Evolutionary conservation across 1,284 basidiomycete genomes (phyloP).

Genomic region (Ceratobasidium sp.): DNA sequence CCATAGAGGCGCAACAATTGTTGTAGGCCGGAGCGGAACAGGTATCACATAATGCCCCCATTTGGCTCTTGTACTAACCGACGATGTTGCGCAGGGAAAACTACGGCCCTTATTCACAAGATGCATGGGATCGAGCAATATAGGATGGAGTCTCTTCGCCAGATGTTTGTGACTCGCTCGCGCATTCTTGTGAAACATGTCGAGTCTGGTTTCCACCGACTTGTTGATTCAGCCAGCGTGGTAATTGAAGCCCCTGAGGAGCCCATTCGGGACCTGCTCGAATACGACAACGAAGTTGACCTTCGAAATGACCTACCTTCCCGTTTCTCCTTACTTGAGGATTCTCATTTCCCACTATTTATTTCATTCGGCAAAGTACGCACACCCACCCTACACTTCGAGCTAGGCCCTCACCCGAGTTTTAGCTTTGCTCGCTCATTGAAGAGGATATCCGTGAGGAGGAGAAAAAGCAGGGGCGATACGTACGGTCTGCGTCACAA

Average conservation of each 20-base stretch:
- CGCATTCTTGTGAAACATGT: background rate
- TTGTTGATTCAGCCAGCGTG: background rate
- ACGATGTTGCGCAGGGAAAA: conserved; percentile 2
- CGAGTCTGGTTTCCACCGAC: background rate
- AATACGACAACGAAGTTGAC: background rate
- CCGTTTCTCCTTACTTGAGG: conserved; percentile 7
- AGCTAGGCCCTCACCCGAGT: too few species aligned
- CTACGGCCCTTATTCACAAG: conserved; percentile 23
- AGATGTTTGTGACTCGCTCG: conserved; percentile 29
- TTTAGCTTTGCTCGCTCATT: background rate
- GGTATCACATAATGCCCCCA: background rate
- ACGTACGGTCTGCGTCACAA: too few species aligned
- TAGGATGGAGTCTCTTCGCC: background rate
- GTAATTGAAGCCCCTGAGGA: background rate
- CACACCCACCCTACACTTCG: too few species aligned
- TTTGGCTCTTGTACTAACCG: background rate
- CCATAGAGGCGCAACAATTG: conserved; percentile 7
- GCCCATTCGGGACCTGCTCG: background rate
- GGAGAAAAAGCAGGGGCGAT: background rate
- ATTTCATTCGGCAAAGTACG: conserved; percentile 22
- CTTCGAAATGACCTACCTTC: background rate
- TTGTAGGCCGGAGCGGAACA: conserved; percentile 28
- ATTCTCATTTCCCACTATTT: conserved; percentile 17
- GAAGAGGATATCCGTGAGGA: conserved; percentile 10
- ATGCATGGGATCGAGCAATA: background rate